These are phyloP conservation scores for Gossypium schwendimanii DNA, from an alignment of 441 rosid genomes.

Conservation along the genomic window DNA sequence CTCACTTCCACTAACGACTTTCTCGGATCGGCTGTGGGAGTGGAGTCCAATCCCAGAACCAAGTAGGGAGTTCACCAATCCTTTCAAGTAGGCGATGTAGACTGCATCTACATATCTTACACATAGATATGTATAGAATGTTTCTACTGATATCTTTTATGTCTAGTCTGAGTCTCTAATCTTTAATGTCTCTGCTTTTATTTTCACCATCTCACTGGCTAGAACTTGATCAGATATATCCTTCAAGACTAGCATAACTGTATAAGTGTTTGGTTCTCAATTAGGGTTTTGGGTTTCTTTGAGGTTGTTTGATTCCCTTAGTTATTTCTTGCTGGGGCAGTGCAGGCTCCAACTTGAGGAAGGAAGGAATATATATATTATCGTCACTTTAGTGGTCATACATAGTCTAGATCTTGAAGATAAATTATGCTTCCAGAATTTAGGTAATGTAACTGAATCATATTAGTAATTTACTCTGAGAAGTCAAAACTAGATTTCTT, in stretches of 20 bases:
- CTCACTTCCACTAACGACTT: slow-evolving; percentile 42
- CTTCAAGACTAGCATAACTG: neutral
- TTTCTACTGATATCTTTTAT: neutral
- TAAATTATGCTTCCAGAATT: neutral
- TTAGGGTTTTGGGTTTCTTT: neutral
- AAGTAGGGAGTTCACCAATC: slow-evolving; percentile 46
- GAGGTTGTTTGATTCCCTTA: neutral
- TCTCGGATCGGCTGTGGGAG: slow-evolving; percentile 64
- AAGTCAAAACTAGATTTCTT: neutral
- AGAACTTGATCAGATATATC: neutral
- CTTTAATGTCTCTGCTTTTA: neutral
- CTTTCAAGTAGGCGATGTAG: slow-evolving; percentile 53
- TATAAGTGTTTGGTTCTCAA: neutral
- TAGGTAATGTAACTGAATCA: neutral
- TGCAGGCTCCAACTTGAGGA: neutral
- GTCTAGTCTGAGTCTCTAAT: neutral
- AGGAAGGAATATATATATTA: neutral
- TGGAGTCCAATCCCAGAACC: slow-evolving; percentile 75
- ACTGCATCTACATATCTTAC: neutral
- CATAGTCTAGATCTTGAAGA: neutral
- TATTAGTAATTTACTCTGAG: neutral
- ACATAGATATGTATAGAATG: neutral
- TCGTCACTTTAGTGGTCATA: neutral
- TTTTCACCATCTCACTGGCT: neutral
- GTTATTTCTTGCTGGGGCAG: neutral